Conservation (phyloP, 345 rosid genomes). For the Raphanus raphanistrum region DNA sequence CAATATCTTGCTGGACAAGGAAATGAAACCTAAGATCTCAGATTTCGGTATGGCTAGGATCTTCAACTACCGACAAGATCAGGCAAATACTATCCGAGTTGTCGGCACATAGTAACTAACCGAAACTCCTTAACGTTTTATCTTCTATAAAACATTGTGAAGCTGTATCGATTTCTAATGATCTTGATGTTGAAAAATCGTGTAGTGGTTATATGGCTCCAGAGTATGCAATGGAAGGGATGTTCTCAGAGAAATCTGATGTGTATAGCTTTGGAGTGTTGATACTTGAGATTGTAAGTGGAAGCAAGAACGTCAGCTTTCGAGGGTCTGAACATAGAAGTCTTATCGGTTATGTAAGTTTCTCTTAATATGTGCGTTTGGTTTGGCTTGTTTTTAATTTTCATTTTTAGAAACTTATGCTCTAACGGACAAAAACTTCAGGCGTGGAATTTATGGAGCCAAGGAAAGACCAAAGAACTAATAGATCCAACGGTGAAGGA, state of each 20-base stretch:
- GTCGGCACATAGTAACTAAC: conserved; percentile 50
- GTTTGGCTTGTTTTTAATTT: neutral
- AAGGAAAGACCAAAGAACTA: conserved; percentile 46
- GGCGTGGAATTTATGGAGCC: conserved; percentile 64
- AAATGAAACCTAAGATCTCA: conserved; percentile 49
- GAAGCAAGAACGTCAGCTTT: conserved; percentile 37
- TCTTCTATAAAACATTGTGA: neutral
- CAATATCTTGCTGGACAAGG: conserved; percentile 47
- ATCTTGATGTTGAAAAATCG: neutral
- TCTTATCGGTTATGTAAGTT: conserved; percentile 45
- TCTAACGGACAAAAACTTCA: conserved; percentile 18
- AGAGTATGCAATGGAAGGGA: conserved; percentile 54
- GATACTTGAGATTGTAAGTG: conserved; percentile 51
- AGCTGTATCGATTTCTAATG: neutral
- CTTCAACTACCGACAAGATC: conserved; percentile 36
- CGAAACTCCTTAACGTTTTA: neutral
- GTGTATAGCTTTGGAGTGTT: conserved; percentile 60
- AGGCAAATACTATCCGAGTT: conserved; percentile 37
- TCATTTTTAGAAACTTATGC: neutral
- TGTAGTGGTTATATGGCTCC: conserved; percentile 58
- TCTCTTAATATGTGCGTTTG: neutral
- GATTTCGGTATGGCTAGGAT: conserved; percentile 58
- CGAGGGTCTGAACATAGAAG: conserved; percentile 23
- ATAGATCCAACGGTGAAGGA: conserved; percentile 47
- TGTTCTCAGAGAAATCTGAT: conserved; percentile 54